These are phyloP conservation scores for Euptelea pleiosperma DNA, from an alignment of 164 flowering plant genomes.

Conservation along the genomic window DNA sequence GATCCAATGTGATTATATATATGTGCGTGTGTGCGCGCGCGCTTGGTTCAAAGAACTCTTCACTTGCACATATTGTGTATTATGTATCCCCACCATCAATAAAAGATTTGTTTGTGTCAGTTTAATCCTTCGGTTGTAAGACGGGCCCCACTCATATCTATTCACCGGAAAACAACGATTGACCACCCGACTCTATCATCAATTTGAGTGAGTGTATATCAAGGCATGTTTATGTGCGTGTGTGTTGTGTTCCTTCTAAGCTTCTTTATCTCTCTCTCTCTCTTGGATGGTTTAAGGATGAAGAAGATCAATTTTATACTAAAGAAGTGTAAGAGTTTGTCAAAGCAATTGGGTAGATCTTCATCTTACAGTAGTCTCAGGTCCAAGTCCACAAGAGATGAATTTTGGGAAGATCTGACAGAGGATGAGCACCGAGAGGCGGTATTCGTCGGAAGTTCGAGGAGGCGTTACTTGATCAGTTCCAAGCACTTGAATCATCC, in stretches of 20 bases:
- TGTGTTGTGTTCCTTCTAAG: conserved; percentile 5
- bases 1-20: too few relatives aligned
- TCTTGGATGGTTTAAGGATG: conserved; percentile 28
- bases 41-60: too few relatives aligned
- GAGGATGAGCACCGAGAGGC: conserved; percentile 17
- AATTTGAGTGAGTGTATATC: conserved; percentile 13
- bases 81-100: too few relatives aligned
- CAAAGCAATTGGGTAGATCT: conserved; percentile 57
- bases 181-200: conserved; percentile 8
- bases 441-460: conserved; percentile 56
- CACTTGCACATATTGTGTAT: too few relatives aligned
- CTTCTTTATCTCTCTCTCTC: conserved; percentile 1
- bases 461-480: conserved; percentile 49
- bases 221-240: conserved; percentile 11
- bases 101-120: too few relatives aligned
- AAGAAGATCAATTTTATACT: conserved; percentile 60
- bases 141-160: conserved; percentile 7
- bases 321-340: conserved; percentile 73
- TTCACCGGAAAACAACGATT: conserved; percentile 18
- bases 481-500: conserved; percentile 66
- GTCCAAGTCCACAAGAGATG: conserved; percentile 51
- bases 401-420: conserved; percentile 21
- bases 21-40: too few relatives aligned
- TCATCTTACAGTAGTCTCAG: conserved; percentile 61
- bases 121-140: conserved; percentile 1